Base-by-base conservation (phyloP, 805 yeast genomes). In the Lipomyces lipofer region DNA sequence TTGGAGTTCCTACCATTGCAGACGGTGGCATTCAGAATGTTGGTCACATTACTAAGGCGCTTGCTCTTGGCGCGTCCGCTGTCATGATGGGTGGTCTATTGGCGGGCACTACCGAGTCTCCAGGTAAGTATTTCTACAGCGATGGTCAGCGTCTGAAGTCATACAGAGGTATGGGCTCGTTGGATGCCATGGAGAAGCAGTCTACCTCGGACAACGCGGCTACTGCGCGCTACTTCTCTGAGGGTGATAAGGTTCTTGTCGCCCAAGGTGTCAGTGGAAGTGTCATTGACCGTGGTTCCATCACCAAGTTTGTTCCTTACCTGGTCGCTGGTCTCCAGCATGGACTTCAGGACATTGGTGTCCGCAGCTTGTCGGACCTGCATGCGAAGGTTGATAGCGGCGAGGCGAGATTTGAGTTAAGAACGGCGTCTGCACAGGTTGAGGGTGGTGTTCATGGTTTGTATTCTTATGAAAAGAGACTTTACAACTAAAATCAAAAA, bases 51-150 rank as follows among this genome's bases (percentile, higher is more conserved):
- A 85, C 92, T 67, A 94, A 94, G 79, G 99, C 99, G 49, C 75
- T 92, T 66, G 92, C 98, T 58, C 79, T 94, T 59, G 99, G 99
- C 75, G 96, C 99, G 33, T 90, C 98, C 17, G 79, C 86, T 75
- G 96, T 91, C 64, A 94, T 94, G 99, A 94, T 94, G 99, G 99
- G 99, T 71, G 95, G 97, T 77, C 85, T 94, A 82, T 80, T 94
- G 68, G 99, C 99, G 59, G 99, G 99, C 77, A 94, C 99, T 57
- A 76, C 94, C 60, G 99, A 94, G 79, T 86, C 98, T 60, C 99
- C 99, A 67, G 99, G 99, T 76, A 91, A 88, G 69, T 94, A 91
- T 80, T 94, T 88, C 78, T 94, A 85, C 86, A 84, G 95, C 71
- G 99, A 94, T 70, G 99, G 99, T 71, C 85, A 94, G 80, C 87